These are phyloP conservation scores for Cryptococcus sp. DNA, from an alignment of 1,284 basidiomycete species.

Conservation along the genomic window DNA sequence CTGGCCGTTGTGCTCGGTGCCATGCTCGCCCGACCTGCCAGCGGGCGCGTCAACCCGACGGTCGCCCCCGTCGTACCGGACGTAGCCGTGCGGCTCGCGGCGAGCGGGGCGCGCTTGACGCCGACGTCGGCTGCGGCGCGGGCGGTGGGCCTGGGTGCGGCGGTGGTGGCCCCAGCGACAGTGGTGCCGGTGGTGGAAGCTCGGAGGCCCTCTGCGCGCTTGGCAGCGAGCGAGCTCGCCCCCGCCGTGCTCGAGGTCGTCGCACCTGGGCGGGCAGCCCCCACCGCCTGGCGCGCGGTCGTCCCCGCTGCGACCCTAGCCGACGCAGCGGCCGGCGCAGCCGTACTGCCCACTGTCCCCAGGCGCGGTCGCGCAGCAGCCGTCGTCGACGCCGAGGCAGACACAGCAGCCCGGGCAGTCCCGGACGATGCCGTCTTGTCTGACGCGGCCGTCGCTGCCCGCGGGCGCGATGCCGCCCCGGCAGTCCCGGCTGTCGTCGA, in stretches of 20 bases:
- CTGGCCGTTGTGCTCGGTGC: conserved; percentile 4
- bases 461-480: no score
- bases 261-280: conserved; percentile 3
- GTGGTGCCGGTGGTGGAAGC: neutral
- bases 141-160: neutral
- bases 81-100: neutral
- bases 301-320: neutral
- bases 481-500: neutral
- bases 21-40: conserved; percentile 11
- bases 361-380: neutral
- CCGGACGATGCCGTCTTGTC: conserved; percentile 5
- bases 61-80: neutral
- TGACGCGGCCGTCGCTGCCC: conserved; percentile 9
- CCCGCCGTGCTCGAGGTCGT: conserved; percentile 1
- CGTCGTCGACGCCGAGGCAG: conserved; percentile 4
- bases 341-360: neutral
- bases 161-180: neutral
- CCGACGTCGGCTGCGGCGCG: neutral
- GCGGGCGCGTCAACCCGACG: conserved; percentile 4
- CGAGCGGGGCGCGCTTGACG: neutral
- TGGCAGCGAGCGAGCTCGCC: no score
- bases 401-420: conserved; percentile 4
- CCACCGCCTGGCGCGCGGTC: neutral
- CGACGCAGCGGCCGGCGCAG: neutral
- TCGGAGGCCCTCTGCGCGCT: neutral